Conservation (phyloP, 2,329 filamentous ascomycete genomes). For the Trichoderma harzianum region DNA sequence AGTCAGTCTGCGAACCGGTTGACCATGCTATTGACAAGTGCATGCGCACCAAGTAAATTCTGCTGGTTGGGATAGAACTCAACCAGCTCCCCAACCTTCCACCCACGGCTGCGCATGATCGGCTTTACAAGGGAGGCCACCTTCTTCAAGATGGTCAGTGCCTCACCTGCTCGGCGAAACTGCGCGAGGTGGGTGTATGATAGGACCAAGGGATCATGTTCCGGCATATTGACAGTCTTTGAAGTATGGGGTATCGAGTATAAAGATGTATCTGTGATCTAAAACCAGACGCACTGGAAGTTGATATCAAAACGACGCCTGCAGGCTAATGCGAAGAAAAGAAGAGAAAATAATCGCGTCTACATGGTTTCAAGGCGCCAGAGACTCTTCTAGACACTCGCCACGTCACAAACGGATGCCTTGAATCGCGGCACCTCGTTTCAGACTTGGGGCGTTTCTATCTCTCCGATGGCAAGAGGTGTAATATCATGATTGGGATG, state of each 20-base stretch:
- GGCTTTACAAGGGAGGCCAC: slow-evolving; percentile 88
- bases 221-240: slow-evolving; percentile 18
- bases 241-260: neutral
- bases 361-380: neutral
- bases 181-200: slow-evolving; percentile 49
- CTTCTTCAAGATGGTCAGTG: slow-evolving; percentile 65
- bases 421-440: neutral
- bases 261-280: neutral
- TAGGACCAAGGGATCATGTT: slow-evolving; percentile 41
- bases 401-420: slow-evolving; percentile 16
- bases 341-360: neutral
- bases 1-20: neutral
- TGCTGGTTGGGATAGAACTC: slow-evolving; percentile 80
- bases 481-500: neutral
- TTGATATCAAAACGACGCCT: neutral
- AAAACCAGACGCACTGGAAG: neutral
- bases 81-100: slow-evolving; percentile 73
- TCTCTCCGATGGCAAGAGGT: neutral
- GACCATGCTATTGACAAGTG: slow-evolving; percentile 22
- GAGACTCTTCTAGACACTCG: neutral
- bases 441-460: neutral
- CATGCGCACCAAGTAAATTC: slow-evolving; percentile 63
- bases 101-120: slow-evolving; percentile 83
- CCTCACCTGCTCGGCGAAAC: slow-evolving; percentile 47
- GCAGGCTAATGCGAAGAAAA: neutral